Percentiles rank a stretch among this genome's conserved stretches.
These are phyloP conservation scores for Strigomonas culicis DNA, from an alignment of 208 protist genomes.

Conservation along the genomic window DNA sequence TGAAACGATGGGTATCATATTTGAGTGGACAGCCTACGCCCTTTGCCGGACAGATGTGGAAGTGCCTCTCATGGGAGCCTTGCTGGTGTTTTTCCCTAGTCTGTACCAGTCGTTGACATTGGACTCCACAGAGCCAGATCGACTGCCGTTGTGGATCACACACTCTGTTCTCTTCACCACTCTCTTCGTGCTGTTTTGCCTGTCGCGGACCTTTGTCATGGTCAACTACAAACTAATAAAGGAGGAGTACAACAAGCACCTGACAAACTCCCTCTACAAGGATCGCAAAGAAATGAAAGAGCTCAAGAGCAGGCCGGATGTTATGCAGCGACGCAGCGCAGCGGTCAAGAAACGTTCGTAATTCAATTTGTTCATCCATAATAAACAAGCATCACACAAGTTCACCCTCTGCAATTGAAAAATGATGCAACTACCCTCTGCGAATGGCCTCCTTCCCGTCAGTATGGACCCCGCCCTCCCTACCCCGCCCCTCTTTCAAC, in stretches of 20 bases:
- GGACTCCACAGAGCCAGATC: constrained; percentile 35
- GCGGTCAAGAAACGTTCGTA: neutral
- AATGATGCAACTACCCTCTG: no score
- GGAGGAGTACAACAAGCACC: constrained; percentile 29
- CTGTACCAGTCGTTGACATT: constrained; percentile 51
- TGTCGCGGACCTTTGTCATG: constrained; percentile 25
- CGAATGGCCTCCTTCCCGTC: no score
- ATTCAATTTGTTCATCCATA: neutral
- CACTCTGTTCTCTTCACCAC: constrained; percentile 35
- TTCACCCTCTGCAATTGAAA: neutral
- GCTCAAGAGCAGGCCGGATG: constrained; percentile 4
- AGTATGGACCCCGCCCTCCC: no score
- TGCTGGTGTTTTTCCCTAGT: constrained; percentile 37
- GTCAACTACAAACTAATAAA: constrained; percentile 31
- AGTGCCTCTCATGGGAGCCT: constrained; percentile 19
- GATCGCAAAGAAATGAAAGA: constrained; percentile 31
- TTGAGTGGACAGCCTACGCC: constrained; percentile 34
- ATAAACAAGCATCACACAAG: neutral
- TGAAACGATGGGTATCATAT: constrained; percentile 28
- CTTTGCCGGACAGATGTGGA: constrained; percentile 25
- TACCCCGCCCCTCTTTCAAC: no score
- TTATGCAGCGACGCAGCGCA: neutral
- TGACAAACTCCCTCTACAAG: constrained; percentile 26
- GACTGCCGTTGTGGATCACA: constrained; percentile 31
- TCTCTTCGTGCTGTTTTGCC: constrained; percentile 25